Evolutionary conservation across 768 basidiomycete genomes (phyloP).

Genomic region (Hydnomerulius pinastri): DNA sequence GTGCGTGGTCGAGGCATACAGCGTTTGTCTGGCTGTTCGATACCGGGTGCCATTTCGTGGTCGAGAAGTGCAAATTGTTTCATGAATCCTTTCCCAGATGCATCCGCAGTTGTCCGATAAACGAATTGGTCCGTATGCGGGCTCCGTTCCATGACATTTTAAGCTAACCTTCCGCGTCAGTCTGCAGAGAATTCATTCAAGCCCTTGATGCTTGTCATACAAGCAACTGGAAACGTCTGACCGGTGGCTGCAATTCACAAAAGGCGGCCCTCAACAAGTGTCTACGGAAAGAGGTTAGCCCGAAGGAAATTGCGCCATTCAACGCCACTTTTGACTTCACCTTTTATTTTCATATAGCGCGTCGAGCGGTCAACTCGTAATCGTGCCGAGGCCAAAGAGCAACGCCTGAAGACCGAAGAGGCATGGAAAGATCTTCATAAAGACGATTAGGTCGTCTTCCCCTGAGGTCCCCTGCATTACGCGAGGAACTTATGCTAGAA

Average conservation of each 20-base stretch:
- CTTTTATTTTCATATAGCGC: constrained; percentile 44
- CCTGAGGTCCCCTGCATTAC: background rate
- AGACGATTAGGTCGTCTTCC: constrained; percentile 31
- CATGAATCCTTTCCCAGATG: constrained; percentile 41
- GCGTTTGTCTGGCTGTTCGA: constrained; percentile 2
- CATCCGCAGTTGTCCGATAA: constrained; percentile 75
- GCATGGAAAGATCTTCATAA: constrained; percentile 64
- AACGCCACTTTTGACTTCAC: constrained; percentile 3
- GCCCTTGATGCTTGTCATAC: constrained; percentile 74
- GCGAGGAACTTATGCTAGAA: background rate
- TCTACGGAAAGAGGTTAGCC: constrained; percentile 66
- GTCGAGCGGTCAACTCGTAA: constrained; percentile 59
- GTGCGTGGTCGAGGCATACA: constrained; percentile 12
- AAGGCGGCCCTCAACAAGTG: constrained; percentile 73
- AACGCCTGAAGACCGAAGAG: constrained; percentile 55
- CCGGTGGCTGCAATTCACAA: constrained; percentile 67
- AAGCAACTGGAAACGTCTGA: constrained; percentile 61
- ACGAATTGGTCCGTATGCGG: constrained; percentile 44
- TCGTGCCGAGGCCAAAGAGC: constrained; percentile 59
- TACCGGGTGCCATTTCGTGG: background rate
- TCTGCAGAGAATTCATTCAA: constrained; percentile 75
- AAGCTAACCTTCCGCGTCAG: constrained; percentile 37
- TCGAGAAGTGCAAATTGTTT: background rate
- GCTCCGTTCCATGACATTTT: background rate
- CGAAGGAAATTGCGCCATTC: background rate